A percentile compares a stretch with the other conserved stretches of the same genome.
These are phyloP conservation scores for Hawksworthiomyces lignivorus DNA, from an alignment of 2,329 filamentous ascomycete species.

Conservation along the genomic window DNA sequence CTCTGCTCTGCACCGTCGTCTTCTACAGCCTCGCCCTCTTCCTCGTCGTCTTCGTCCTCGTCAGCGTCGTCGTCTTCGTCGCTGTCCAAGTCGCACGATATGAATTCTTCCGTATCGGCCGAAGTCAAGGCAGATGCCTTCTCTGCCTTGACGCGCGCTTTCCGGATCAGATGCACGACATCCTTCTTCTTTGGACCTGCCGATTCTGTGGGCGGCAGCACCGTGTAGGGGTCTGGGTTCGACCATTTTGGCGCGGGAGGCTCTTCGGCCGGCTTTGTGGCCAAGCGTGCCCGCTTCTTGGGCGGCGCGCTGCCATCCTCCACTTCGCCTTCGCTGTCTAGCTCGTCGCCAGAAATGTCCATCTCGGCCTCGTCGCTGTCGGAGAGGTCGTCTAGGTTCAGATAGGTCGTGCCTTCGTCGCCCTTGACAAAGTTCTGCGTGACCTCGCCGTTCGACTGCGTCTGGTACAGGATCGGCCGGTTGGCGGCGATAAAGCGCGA, in stretches of 20 bases:
- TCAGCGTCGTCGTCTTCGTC: slow-evolving; percentile 28
- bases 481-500: slow-evolving; percentile 36
- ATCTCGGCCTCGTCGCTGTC: slow-evolving; percentile 58
- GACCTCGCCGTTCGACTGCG: slow-evolving; percentile 25
- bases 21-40: slow-evolving; percentile 1
- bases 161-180: slow-evolving; percentile 84
- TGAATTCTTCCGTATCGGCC: slow-evolving; percentile 70
- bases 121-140: slow-evolving; percentile 40
- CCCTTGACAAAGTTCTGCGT: slow-evolving; percentile 40
- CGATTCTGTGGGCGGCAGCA: slow-evolving; percentile 67
- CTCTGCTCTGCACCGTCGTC: not conserved
- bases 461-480: slow-evolving; percentile 40
- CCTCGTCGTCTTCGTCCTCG: not conserved
- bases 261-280: not conserved
- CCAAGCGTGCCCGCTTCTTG: slow-evolving; percentile 13
- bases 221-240: slow-evolving; percentile 91
- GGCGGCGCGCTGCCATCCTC: slow-evolving; percentile 18
- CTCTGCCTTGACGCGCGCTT: slow-evolving; percentile 61
- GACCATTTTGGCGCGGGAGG: slow-evolving; percentile 68
- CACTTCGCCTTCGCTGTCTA: slow-evolving; percentile 23
- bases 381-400: slow-evolving; percentile 48
- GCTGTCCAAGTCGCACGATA: slow-evolving; percentile 69
- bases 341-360: slow-evolving; percentile 49
- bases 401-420: slow-evolving; percentile 42
- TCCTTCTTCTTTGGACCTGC: slow-evolving; percentile 66